Evolutionary conservation across 176 grass and related monocot genomes (phyloP), one percentile per base, ranked within the genome.

Genomic region (Lolium rigidum): DNA sequence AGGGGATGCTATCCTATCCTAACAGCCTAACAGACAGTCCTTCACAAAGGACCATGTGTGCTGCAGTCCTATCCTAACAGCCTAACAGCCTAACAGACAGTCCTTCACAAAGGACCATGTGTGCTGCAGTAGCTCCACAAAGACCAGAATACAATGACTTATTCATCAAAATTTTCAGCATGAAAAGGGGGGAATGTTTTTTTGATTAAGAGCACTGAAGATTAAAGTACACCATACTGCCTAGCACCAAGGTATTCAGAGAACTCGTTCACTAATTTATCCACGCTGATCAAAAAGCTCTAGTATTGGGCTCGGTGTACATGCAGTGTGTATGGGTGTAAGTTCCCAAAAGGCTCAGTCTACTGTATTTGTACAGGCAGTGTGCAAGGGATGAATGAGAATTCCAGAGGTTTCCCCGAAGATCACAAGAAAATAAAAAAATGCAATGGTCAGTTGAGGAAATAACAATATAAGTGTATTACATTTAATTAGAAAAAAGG

Each of bases 401-500:
- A 65, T 28, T 65, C 12, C 61, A 65, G 61, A 65, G 12, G 25
- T 65, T 65, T 31, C 25, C 62, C 25, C 25, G 0, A 35, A 65
- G 62, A 65, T 25, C 25, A 35, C 13, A 31, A 74, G 46, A 76
- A 46, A 76, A 43, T 51, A 35, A 35, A 57, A 28, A 84, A 62
- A 50, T 48, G 4, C 15, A 7, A 48, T 26, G 24, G 47, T 5
- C 22, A 26, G 18, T 24, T 28, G 48, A 64, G 39, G 24, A 51
- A 26, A 59, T 24, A 73, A 74, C 43, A 49, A 74, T 74, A 74
- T 49, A 51, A 52, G 11, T 9, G 58, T 76, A 31, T 20, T 79
- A 10, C 48, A 24, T 76, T 76, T 54, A 87, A 68, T 22, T 7
- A 63, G 74, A 81, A 6, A 83, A 49, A 74, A 28, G 71, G 71